A percentile compares a stretch with the other conserved stretches of the same genome.
Evolutionary conservation across 2,329 filamentous ascomycete genomes (phyloP).

Genomic region (Fusarium sp.): DNA sequence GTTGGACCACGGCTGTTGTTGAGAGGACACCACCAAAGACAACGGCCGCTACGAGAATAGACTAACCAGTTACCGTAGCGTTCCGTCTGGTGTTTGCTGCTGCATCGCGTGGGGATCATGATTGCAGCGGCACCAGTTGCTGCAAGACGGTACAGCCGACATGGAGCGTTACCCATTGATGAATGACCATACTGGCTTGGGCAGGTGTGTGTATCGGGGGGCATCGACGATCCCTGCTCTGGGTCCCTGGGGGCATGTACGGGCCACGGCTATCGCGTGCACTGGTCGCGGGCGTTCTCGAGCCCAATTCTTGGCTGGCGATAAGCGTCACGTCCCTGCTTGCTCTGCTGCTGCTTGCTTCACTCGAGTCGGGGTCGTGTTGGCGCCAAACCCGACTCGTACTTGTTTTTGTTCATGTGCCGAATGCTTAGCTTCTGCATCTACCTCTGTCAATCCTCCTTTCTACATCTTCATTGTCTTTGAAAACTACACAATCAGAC

Average conservation of each 20-base stretch:
- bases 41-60: constrained; percentile 13
- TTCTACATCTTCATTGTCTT: neutral
- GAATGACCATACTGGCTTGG: constrained; percentile 16
- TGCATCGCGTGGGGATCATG: constrained; percentile 10
- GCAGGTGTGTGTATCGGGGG: constrained; percentile 17
- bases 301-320: constrained; percentile 29
- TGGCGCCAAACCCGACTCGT: constrained; percentile 28
- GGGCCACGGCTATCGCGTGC: constrained; percentile 38
- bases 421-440: constrained; percentile 19
- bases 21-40: neutral
- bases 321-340: constrained; percentile 43
- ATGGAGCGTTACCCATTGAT: constrained; percentile 23
- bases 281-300: constrained; percentile 27
- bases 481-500: neutral
- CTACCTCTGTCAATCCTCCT: neutral
- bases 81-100: constrained; percentile 8
- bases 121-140: neutral
- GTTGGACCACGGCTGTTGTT: constrained; percentile 7
- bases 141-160: neutral
- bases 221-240: constrained; percentile 31
- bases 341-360: neutral
- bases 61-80: constrained; percentile 24
- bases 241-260: neutral
- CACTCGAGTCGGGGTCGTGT: neutral
- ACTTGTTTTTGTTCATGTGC: constrained; percentile 33